These are phyloP conservation scores for Penicillium paxilli DNA, from an alignment of 495 filamentous ascomycete genomes.

Conservation along the genomic window DNA sequence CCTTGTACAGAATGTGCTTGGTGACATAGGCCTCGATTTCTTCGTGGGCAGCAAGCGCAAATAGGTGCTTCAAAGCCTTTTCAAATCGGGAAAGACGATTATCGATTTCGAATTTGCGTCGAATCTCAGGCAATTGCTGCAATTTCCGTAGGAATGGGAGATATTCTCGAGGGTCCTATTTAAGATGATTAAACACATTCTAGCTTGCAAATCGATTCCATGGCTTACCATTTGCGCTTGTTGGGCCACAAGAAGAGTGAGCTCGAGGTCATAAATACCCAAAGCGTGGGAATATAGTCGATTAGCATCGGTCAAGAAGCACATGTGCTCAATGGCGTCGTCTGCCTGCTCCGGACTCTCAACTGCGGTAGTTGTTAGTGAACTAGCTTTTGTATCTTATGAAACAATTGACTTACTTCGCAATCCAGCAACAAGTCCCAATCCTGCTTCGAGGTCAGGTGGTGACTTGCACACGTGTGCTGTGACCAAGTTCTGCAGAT, in stretches of 20 bases:
- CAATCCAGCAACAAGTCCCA: slow-evolving; percentile 73
- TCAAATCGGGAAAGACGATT: slow-evolving; percentile 72
- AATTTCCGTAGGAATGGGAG: slow-evolving; percentile 89
- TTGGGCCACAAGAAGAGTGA: slow-evolving; percentile 87
- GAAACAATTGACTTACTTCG: slow-evolving; percentile 45
- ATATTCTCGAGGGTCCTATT: slow-evolving; percentile 85
- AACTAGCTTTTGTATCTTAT: background rate
- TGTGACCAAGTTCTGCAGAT: slow-evolving; percentile 91
- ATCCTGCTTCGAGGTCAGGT: slow-evolving; percentile 83
- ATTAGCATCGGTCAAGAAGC: slow-evolving; percentile 92
- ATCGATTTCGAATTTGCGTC: slow-evolving; percentile 82
- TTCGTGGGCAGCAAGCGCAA: slow-evolving; percentile 65
- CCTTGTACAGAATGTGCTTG: slow-evolving; percentile 76
- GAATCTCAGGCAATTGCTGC: slow-evolving; percentile 66
- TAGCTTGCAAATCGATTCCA: background rate
- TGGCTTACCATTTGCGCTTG: slow-evolving; percentile 76
- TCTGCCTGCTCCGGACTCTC: slow-evolving; percentile 69
- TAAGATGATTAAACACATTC: background rate
- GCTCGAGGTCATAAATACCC: slow-evolving; percentile 86
- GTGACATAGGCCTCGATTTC: slow-evolving; percentile 72
- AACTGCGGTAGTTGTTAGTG: slow-evolving; percentile 36
- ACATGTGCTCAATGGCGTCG: slow-evolving; percentile 90
- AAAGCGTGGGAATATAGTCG: slow-evolving; percentile 88
- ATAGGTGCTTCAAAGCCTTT: slow-evolving; percentile 78
- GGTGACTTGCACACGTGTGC: slow-evolving; percentile 92